A percentile compares a stretch with the other conserved stretches of the same genome.
phyloP scores from a whole-genome alignment of 2,329 filamentous ascomycete species.

The Aspergillus costaricaensis region DNA sequence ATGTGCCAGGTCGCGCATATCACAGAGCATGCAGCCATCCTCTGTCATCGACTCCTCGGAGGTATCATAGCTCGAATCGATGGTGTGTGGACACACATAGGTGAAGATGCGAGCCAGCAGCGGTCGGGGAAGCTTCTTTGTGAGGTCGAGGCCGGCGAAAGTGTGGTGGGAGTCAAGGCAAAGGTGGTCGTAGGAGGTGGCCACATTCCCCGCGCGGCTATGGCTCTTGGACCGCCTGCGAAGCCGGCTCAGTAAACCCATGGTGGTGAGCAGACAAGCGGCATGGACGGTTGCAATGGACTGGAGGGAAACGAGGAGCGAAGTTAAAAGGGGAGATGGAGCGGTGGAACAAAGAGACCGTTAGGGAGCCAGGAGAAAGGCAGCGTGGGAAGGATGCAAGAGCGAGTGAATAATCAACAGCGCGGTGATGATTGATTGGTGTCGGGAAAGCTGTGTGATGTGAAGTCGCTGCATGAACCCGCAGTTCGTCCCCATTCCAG shows the following conservation, averaged over 20 bases:
- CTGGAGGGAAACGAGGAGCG: not conserved
- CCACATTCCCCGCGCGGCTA: conserved; percentile 30
- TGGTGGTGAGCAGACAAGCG: conserved; percentile 17
- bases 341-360: not conserved
- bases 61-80: conserved; percentile 75
- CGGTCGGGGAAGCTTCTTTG: conserved; percentile 63
- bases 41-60: conserved; percentile 79
- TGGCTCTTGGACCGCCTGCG: conserved; percentile 32
- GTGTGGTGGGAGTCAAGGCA: conserved; percentile 21
- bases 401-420: not conserved
- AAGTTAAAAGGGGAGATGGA: not conserved
- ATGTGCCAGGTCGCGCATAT: conserved; percentile 82
- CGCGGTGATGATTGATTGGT: not conserved
- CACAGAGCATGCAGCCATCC: conserved; percentile 89
- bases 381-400: not conserved
- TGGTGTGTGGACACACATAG: conserved; percentile 79
- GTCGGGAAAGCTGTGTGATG: not conserved
- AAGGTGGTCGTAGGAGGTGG: conserved; percentile 24
- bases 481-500: conserved; percentile 5
- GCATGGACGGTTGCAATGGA: conserved; percentile 5
- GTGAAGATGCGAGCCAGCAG: conserved; percentile 76
- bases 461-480: conserved; percentile 4
- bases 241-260: conserved; percentile 36
- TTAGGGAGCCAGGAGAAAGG: not conserved
- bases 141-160: conserved; percentile 32